Percentiles rank a stretch among this genome's conserved stretches.
These are phyloP conservation scores for Metschnikowia lochheadii DNA, from an alignment of 805 yeast species.

Conservation along the genomic window DNA sequence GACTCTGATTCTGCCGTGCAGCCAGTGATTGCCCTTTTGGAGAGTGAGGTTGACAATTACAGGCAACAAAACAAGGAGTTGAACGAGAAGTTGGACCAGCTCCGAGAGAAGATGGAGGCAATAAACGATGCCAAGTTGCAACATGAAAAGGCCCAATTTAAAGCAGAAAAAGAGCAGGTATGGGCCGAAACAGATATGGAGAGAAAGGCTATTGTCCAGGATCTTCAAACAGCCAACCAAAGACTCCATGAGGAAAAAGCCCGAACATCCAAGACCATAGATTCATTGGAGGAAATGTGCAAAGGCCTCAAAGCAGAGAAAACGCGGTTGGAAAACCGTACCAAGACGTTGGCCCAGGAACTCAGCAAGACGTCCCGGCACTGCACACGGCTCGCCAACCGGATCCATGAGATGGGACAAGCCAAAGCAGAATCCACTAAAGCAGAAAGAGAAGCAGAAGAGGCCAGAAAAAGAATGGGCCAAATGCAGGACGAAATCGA, in stretches of 20 bases:
- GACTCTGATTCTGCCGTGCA: conserved; percentile 13
- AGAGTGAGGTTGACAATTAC: conserved; percentile 33
- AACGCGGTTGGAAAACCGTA: conserved; percentile 24
- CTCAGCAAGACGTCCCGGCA: conserved; percentile 26
- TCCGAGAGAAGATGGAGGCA: conserved; percentile 3
- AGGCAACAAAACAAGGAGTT: conserved; percentile 25
- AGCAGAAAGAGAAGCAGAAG: neutral
- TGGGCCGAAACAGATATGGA: conserved; percentile 2
- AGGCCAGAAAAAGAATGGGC: conserved; percentile 14
- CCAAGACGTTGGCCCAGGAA: conserved; percentile 28
- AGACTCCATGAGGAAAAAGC: conserved; percentile 9
- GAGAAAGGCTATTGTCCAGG: conserved; percentile 6
- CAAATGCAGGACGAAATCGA: conserved; percentile 29
- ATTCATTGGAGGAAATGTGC: conserved; percentile 29
- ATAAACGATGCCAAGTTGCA: neutral
- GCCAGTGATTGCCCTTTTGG: conserved; percentile 22
- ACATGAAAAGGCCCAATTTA: neutral
- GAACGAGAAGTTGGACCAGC: conserved; percentile 15
- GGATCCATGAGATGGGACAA: conserved; percentile 21
- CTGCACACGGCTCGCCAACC: conserved; percentile 28
- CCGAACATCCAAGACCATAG: conserved; percentile 24
- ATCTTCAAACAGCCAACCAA: conserved; percentile 10
- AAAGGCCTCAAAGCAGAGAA: conserved; percentile 28
- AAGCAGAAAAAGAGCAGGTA: neutral
- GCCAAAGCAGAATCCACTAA: neutral